Evolutionary conservation across 345 rosid species (phyloP).

Genomic region (Diplotaxis tenuifolia): DNA sequence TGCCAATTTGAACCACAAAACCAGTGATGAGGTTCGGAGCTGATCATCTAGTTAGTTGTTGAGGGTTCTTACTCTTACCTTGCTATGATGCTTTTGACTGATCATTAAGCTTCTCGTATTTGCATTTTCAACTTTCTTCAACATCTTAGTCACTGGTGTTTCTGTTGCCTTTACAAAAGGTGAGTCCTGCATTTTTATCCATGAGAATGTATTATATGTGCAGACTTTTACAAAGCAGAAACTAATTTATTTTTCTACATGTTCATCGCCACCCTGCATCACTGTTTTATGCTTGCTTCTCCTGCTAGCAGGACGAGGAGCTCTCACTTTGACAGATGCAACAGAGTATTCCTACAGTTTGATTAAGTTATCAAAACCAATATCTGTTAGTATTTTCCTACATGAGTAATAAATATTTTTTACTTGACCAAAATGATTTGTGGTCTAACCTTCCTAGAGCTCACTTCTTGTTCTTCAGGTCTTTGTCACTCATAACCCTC

Average conservation of each 20-base stretch:
- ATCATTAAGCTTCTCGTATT: slow-evolving; percentile 49
- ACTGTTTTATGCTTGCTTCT: slow-evolving; percentile 39
- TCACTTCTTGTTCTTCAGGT: slow-evolving; percentile 76
- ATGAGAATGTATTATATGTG: neutral
- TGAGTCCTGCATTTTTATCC: slow-evolving; percentile 46
- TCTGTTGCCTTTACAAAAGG: slow-evolving; percentile 45
- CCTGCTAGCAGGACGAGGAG: slow-evolving; percentile 40
- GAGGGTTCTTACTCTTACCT: slow-evolving; percentile 41
- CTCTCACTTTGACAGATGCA: slow-evolving; percentile 62
- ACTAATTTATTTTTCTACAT: slow-evolving; percentile 37
- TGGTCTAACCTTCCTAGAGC: slow-evolving; percentile 56
- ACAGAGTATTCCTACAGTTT: slow-evolving; percentile 56
- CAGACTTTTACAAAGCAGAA: slow-evolving; percentile 10
- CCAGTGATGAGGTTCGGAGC: neutral
- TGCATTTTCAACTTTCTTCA: slow-evolving; percentile 51
- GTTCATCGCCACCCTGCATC: slow-evolving; percentile 46
- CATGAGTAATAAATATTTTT: neutral
- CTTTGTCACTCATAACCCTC: slow-evolving; percentile 87
- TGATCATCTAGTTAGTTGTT: neutral
- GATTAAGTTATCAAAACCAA: slow-evolving; percentile 1
- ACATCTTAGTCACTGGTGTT: slow-evolving; percentile 60
- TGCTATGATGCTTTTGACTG: slow-evolving; percentile 68
- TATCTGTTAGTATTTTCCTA: neutral
- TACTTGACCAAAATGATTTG: slow-evolving; percentile 6
- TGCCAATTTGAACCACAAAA: slow-evolving; percentile 30